A percentile compares a stretch with the other conserved stretches of the same genome.
These are phyloP conservation scores for Rhizopogon sp. DNA, from an alignment of 768 basidiomycete genomes.

Conservation along the genomic window DNA sequence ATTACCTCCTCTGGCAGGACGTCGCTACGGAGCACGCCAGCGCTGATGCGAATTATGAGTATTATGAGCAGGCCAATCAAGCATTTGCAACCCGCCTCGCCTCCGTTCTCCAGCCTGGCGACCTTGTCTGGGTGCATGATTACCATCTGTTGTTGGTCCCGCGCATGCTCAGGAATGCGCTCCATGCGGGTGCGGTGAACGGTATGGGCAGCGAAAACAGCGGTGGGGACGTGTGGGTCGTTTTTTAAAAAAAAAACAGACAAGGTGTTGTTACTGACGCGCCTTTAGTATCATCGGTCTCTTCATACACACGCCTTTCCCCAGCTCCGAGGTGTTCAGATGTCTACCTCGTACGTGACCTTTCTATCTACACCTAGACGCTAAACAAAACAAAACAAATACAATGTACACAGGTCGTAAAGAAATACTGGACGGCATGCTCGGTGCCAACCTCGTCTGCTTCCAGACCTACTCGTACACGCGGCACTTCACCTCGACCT, in stretches of 20 bases:
- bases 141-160: slow-evolving; percentile 95
- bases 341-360: slow-evolving; percentile 74
- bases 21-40: slow-evolving; percentile 85
- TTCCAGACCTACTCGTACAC: slow-evolving; percentile 98
- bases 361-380: neutral
- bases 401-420: slow-evolving; percentile 51
- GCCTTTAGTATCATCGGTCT: slow-evolving; percentile 62
- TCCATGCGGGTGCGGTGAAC: slow-evolving; percentile 22
- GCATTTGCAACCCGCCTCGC: slow-evolving; percentile 75
- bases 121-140: slow-evolving; percentile 92
- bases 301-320: slow-evolving; percentile 98
- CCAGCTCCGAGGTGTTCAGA: slow-evolving; percentile 92
- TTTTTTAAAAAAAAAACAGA: neutral
- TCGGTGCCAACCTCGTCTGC: slow-evolving; percentile 92
- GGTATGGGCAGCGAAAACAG: slow-evolving; percentile 20
- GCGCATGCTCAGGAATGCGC: slow-evolving; percentile 67
- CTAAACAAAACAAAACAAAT: neutral
- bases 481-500: slow-evolving; percentile 91
- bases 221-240: slow-evolving; percentile 20
- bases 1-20: slow-evolving; percentile 98
- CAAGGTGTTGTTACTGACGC: neutral
- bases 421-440: slow-evolving; percentile 96
- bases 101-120: slow-evolving; percentile 79
- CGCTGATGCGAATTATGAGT: slow-evolving; percentile 71
- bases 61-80: slow-evolving; percentile 57